phyloP scores from a whole-genome alignment of 768 basidiomycete species.

The Phlegmacium glaucopus region DNA sequence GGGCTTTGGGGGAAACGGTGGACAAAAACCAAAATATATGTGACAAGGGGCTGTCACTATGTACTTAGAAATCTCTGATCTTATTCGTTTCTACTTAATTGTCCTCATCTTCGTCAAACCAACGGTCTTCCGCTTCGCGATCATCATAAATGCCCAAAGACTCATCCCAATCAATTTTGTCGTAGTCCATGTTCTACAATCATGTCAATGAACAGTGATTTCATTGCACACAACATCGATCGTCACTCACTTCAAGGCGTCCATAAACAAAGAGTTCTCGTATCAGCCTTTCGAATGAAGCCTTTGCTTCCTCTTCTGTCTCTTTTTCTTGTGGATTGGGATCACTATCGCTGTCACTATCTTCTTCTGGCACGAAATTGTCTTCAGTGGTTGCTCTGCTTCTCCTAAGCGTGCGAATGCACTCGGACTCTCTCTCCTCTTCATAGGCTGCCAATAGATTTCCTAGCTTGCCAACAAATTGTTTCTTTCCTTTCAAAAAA shows the following conservation, averaged over 20 bases:
- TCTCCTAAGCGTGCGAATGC: slow-evolving; percentile 44
- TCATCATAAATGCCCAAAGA: slow-evolving; percentile 58
- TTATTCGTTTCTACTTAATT: neutral
- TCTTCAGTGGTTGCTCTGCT: slow-evolving; percentile 35
- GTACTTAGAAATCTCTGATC: neutral
- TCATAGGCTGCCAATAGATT: slow-evolving; percentile 67
- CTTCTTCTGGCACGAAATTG: slow-evolving; percentile 66
- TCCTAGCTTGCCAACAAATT: slow-evolving; percentile 70
- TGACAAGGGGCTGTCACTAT: slow-evolving; percentile 9
- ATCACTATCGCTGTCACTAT: slow-evolving; percentile 55
- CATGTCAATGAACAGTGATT: neutral
- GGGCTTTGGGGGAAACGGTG: slow-evolving; percentile 28
- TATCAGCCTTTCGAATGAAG: slow-evolving; percentile 56
- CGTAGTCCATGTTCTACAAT: slow-evolving; percentile 63
- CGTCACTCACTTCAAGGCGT: slow-evolving; percentile 55
- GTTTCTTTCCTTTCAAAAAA: slow-evolving; percentile 54
- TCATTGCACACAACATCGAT: neutral
- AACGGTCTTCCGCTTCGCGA: slow-evolving; percentile 60
- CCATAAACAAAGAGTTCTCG: slow-evolving; percentile 76
- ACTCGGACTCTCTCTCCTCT: slow-evolving; percentile 72
- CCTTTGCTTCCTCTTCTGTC: slow-evolving; percentile 45
- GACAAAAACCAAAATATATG: slow-evolving; percentile 4
- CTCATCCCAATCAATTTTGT: slow-evolving; percentile 74
- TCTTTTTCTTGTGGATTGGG: slow-evolving; percentile 34
- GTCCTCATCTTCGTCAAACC: slow-evolving; percentile 65